Evolutionary conservation across 2,329 filamentous ascomycete species (phyloP).

Genomic region (Cladosporium sp.): DNA sequence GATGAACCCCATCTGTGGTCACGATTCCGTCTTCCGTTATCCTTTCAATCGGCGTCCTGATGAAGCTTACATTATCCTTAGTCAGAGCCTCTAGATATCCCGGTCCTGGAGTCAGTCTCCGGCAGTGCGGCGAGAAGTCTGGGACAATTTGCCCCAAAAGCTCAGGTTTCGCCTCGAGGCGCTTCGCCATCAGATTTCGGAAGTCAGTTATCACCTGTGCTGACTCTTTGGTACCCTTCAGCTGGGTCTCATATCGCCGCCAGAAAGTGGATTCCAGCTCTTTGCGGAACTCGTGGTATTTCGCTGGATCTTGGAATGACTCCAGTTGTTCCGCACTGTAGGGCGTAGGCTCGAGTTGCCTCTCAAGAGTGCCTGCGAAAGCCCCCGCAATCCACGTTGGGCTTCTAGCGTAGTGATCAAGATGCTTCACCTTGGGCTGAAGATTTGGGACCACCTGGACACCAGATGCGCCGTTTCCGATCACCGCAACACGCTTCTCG

Average conservation of each 20-base stretch:
- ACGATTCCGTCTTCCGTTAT: slow-evolving; percentile 42
- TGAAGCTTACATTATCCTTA: slow-evolving; percentile 47
- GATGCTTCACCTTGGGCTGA: slow-evolving; percentile 45
- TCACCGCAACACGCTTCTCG: slow-evolving; percentile 38
- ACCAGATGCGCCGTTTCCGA: slow-evolving; percentile 42
- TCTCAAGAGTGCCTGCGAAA: slow-evolving; percentile 53
- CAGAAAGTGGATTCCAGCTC: slow-evolving; percentile 59
- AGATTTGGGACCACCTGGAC: slow-evolving; percentile 48
- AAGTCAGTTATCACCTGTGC: slow-evolving; percentile 38
- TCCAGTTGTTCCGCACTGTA: slow-evolving; percentile 56
- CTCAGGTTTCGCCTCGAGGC: slow-evolving; percentile 39
- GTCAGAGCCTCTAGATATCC: slow-evolving; percentile 42
- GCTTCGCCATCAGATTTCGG: slow-evolving; percentile 42
- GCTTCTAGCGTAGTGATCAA: slow-evolving; percentile 66
- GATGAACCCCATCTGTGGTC: slow-evolving; percentile 39
- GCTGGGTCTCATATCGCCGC: slow-evolving; percentile 45
- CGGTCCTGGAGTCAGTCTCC: slow-evolving; percentile 48
- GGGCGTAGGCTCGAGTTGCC: slow-evolving; percentile 57
- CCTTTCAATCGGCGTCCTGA: slow-evolving; percentile 43
- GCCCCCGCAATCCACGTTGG: slow-evolving; percentile 68
- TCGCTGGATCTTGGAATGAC: slow-evolving; percentile 60
- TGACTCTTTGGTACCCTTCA: slow-evolving; percentile 40
- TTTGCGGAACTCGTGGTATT: slow-evolving; percentile 55
- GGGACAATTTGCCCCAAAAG: slow-evolving; percentile 43
- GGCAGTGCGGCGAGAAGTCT: slow-evolving; percentile 46